Evolutionary conservation across 768 basidiomycete genomes (phyloP).

Genomic region (Pleurotus platypus): DNA sequence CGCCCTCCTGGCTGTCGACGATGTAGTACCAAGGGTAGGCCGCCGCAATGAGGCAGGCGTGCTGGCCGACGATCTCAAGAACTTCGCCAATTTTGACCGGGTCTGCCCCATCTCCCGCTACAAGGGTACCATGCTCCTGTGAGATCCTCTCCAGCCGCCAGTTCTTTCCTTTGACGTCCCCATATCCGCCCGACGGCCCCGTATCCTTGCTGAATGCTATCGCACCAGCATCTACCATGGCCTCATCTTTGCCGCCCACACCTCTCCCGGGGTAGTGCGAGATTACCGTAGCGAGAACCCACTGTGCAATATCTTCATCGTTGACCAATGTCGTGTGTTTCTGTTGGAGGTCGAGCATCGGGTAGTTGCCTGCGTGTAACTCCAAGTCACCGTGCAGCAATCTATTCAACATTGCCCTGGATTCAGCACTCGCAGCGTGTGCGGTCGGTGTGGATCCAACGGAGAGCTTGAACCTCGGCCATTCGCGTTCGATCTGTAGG

Average conservation of each 20-base stretch:
- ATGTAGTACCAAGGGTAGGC: conserved; percentile 83
- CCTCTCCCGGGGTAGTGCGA: conserved; percentile 78
- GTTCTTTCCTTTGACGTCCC: conserved; percentile 62
- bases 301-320: conserved; percentile 54
- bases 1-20: conserved; percentile 58
- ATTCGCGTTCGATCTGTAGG: conserved; percentile 11
- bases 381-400: conserved; percentile 63
- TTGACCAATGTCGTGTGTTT: conserved; percentile 68
- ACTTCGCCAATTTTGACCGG: conserved; percentile 52
- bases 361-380: conserved; percentile 82
- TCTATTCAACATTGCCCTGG: conserved; percentile 37
- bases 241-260: conserved; percentile 60
- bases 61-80: conserved; percentile 77
- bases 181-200: conserved; percentile 68
- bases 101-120: conserved; percentile 13
- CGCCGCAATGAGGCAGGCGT: conserved; percentile 82
- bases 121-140: conserved; percentile 78
- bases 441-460: conserved; percentile 90
- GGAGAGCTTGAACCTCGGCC: conserved; percentile 61
- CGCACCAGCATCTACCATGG: conserved; percentile 77
- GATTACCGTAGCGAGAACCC: conserved; percentile 68
- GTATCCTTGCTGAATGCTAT: conserved; percentile 88
- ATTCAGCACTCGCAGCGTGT: conserved; percentile 63
- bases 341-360: conserved; percentile 83
- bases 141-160: conserved; percentile 67